phyloP scores from a whole-genome alignment of 2,329 filamentous ascomycete genomes.

The Aspergillaceae sp. region DNA sequence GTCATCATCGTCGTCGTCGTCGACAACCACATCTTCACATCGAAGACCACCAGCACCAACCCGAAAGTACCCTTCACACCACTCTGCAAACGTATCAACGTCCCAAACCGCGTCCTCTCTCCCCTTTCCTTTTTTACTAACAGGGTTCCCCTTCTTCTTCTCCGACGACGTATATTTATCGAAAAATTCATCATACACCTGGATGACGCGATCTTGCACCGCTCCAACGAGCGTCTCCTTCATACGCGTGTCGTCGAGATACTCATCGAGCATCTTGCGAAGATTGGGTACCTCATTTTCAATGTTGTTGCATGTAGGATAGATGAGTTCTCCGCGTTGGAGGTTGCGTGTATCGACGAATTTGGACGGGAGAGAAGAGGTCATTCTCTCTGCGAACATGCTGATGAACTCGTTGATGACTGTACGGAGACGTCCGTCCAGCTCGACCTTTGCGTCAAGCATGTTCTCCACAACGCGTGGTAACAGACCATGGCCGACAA shows the following conservation, averaged over 20 bases:
- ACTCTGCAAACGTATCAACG: conserved; percentile 55
- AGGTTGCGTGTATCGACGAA: conserved; percentile 31
- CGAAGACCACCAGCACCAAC: conserved; percentile 38
- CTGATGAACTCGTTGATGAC: conserved; percentile 61
- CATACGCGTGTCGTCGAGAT: conserved; percentile 56
- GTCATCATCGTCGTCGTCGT: conserved; percentile 5
- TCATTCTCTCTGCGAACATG: conserved; percentile 50
- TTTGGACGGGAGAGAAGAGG: conserved; percentile 36
- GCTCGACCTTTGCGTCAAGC: conserved; percentile 61
- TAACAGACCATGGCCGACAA: conserved; percentile 50
- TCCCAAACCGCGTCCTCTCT: conserved; percentile 57
- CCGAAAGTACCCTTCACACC: conserved; percentile 52
- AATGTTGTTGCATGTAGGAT: conserved; percentile 45
- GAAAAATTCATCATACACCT: conserved; percentile 57
- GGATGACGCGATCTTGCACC: conserved; percentile 55
- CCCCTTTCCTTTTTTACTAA: conserved; percentile 49
- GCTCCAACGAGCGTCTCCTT: conserved; percentile 58
- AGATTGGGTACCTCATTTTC: conserved; percentile 52
- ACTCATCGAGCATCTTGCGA: conserved; percentile 50
- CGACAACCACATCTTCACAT: conserved; percentile 12
- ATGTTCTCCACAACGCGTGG: conserved; percentile 62
- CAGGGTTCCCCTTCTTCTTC: conserved; percentile 24
- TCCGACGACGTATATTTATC: conserved; percentile 41
- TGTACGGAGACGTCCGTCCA: conserved; percentile 53
- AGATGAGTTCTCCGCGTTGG: conserved; percentile 33